These are phyloP conservation scores for Rhamnella rubrinervis DNA, from an alignment of 331 rosid genomes.

Conservation along the genomic window DNA sequence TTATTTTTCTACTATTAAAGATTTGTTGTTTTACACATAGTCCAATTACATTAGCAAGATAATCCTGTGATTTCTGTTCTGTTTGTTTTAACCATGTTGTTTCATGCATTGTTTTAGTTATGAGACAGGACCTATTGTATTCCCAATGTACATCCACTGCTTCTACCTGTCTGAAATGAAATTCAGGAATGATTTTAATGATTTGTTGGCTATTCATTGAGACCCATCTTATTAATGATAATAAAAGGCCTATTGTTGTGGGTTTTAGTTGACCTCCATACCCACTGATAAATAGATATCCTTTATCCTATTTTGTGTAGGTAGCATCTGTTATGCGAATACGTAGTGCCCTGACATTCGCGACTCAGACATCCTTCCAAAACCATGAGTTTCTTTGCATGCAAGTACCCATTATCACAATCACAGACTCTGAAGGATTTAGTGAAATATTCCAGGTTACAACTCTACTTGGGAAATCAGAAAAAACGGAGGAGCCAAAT, in stretches of 20 bases:
- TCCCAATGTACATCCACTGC: too few species aligned
- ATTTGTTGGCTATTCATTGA: too few species aligned
- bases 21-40: background rate
- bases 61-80: background rate
- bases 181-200: too few species aligned
- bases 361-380: slow-evolving; percentile 68
- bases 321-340: slow-evolving; percentile 83
- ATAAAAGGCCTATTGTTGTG: too few species aligned
- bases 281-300: too few species aligned
- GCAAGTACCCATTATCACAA: slow-evolving; percentile 70
- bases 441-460: slow-evolving; percentile 53
- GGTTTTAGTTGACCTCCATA: too few species aligned
- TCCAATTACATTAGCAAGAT: background rate
- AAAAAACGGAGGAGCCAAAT: slow-evolving; percentile 33
- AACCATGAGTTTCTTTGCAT: slow-evolving; percentile 63
- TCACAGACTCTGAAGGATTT: slow-evolving; percentile 62
- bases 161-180: too few species aligned
- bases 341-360: slow-evolving; percentile 64
- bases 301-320: slow-evolving; percentile 37
- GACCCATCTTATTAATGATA: too few species aligned
- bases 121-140: background rate
- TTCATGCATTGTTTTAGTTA: background rate
- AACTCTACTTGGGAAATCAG: slow-evolving; percentile 36
- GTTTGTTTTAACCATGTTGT: background rate
- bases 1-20: background rate